phyloP scores from a whole-genome alignment of 495 filamentous ascomycete species.

The Lophiostoma macrostomum region DNA sequence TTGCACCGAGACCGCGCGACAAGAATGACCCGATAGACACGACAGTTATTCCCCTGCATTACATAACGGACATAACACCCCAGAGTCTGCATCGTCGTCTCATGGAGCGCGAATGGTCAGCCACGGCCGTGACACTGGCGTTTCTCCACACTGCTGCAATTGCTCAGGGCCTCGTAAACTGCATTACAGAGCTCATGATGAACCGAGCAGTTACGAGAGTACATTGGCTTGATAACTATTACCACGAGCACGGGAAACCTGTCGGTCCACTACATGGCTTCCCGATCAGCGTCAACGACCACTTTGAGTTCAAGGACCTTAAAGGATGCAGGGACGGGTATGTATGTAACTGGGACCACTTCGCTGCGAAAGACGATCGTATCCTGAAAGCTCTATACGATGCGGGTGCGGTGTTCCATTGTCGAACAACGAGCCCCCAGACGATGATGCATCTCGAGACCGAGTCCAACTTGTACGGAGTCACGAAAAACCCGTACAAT shows the following conservation, averaged over 20 bases:
- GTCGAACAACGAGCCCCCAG: constrained; percentile 55
- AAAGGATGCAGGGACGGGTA: constrained; percentile 49
- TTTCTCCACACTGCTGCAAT: constrained; percentile 60
- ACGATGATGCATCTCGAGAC: constrained; percentile 62
- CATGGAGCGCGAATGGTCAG: constrained; percentile 45
- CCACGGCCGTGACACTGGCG: constrained; percentile 51
- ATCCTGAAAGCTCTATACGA: constrained; percentile 49
- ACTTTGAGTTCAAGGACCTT: constrained; percentile 57
- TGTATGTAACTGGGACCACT: constrained; percentile 45
- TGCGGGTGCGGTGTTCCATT: constrained; percentile 52
- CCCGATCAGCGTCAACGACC: constrained; percentile 67
- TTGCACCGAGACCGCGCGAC: too few relatives aligned
- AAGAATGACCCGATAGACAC: too few relatives aligned
- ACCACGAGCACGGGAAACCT: constrained; percentile 36
- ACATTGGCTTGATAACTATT: constrained; percentile 39
- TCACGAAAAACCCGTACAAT: constrained; percentile 36
- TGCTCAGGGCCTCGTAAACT: constrained; percentile 59
- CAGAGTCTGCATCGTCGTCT: constrained; percentile 47
- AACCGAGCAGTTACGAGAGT: constrained; percentile 39
- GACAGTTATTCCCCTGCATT: constrained; percentile 67
- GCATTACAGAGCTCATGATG: constrained; percentile 65
- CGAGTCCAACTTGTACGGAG: constrained; percentile 57
- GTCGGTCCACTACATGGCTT: constrained; percentile 66
- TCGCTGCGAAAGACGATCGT: constrained; percentile 45
- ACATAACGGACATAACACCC: constrained; percentile 52